Conservation (phyloP, 805 yeast species). For the Pichia sporocuriosa region DNA sequence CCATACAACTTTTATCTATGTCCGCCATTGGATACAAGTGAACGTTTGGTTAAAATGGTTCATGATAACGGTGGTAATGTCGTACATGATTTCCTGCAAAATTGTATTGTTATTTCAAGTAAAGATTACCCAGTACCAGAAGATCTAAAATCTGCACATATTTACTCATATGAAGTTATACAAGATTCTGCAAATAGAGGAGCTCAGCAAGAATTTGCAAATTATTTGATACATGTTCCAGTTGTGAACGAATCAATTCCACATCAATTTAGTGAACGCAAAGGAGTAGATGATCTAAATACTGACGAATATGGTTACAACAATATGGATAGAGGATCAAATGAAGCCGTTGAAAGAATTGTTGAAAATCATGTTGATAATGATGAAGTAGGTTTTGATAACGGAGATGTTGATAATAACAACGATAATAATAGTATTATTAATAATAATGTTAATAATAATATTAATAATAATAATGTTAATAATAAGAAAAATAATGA, state of each 20-base stretch:
- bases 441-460: neutral
- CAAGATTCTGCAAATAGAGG: conserved; percentile 15
- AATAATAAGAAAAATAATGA: neutral
- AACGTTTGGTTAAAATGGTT: conserved; percentile 10
- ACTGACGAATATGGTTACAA: neutral
- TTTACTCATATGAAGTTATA: conserved; percentile 16
- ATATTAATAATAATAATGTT: neutral
- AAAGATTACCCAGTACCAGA: conserved; percentile 9
- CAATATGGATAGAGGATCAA: neutral
- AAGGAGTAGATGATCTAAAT: neutral
- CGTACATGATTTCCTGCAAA: conserved; percentile 9
- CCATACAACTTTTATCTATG: conserved; percentile 18
- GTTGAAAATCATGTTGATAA: neutral
- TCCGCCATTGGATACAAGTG: conserved; percentile 14
- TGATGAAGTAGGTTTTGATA: neutral
- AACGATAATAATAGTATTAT: neutral
- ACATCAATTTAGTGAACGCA: conserved; percentile 5
- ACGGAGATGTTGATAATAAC: neutral
- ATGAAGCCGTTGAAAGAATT: neutral
- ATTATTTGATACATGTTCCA: conserved; percentile 15
- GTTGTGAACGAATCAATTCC: conserved; percentile 3
- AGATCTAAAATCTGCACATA: conserved; percentile 13
- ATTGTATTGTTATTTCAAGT: conserved; percentile 14
- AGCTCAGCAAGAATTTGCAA: conserved; percentile 12
- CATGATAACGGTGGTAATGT: conserved; percentile 18